These are phyloP conservation scores for Ophiosphaerella narmari DNA, from an alignment of 2,329 filamentous ascomycete genomes.

Conservation along the genomic window DNA sequence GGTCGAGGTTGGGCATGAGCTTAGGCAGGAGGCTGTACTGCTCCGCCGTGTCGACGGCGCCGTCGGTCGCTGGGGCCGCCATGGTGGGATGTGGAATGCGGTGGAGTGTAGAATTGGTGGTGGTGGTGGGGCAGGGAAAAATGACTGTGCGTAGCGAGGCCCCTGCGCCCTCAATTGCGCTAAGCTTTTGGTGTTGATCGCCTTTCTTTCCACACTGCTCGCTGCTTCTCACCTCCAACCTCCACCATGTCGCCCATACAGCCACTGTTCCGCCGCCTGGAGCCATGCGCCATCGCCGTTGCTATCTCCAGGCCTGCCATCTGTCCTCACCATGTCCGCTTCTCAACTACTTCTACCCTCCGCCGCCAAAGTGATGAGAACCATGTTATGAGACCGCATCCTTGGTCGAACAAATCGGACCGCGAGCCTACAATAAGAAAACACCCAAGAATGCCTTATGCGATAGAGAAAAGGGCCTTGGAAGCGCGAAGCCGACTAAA, in stretches of 20 bases:
- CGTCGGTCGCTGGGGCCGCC: slow-evolving; percentile 42
- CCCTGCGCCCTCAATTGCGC: slow-evolving; percentile 33
- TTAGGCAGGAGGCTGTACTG: slow-evolving; percentile 84
- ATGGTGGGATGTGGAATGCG: slow-evolving; percentile 37
- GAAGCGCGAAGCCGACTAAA: too few species aligned
- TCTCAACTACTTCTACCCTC: slow-evolving; percentile 42
- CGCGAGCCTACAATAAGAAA: too few species aligned
- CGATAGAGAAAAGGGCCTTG: too few species aligned
- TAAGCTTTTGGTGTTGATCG: slow-evolving; percentile 42
- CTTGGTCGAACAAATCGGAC: too few species aligned
- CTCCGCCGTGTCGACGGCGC: slow-evolving; percentile 61
- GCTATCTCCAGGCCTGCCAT: slow-evolving; percentile 43
- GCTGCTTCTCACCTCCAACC: background rate
- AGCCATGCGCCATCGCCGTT: slow-evolving; percentile 34
- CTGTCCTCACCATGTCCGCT: slow-evolving; percentile 47
- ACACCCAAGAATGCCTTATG: too few species aligned
- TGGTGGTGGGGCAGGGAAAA: slow-evolving; percentile 29
- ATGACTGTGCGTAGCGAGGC: slow-evolving; percentile 45
- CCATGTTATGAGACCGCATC: too few species aligned
- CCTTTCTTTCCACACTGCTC: background rate
- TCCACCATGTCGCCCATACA: slow-evolving; percentile 41
- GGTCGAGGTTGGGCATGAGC: slow-evolving; percentile 88
- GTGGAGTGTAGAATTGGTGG: slow-evolving; percentile 2
- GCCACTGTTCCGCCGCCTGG: slow-evolving; percentile 46
- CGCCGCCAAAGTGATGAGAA: slow-evolving; percentile 12